Conservation (phyloP, 1,139 yeast genomes). For the Meyerozyma athensensis region DNA sequence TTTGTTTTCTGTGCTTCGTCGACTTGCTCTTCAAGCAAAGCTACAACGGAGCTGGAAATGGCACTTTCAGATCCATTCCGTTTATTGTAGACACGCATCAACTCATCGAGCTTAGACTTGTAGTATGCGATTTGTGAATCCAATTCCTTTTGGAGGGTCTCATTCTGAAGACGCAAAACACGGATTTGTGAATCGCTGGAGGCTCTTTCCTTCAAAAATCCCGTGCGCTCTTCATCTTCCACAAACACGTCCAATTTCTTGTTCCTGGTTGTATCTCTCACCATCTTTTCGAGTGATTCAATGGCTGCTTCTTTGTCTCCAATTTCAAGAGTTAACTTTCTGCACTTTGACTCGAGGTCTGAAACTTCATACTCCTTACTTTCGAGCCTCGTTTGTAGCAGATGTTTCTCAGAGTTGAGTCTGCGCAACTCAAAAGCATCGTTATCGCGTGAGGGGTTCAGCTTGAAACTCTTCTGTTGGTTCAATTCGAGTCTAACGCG, state of each 20-base stretch:
- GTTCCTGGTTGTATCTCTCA: slow-evolving; percentile 22
- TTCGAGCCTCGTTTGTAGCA: slow-evolving; percentile 8
- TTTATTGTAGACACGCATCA: slow-evolving; percentile 6
- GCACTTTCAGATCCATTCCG: slow-evolving; percentile 5
- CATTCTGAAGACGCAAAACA: slow-evolving; percentile 31
- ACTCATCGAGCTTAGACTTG: slow-evolving; percentile 19
- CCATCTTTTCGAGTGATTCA: slow-evolving; percentile 23
- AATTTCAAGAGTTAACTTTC: slow-evolving; percentile 21
- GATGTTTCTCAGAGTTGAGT: slow-evolving; percentile 6
- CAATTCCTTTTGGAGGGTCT: slow-evolving; percentile 26
- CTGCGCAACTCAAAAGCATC: neutral
- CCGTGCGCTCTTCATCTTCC: slow-evolving; percentile 31
- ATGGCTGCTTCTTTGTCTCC: slow-evolving; percentile 30
- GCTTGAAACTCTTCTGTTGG: neutral
- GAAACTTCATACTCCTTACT: slow-evolving; percentile 7
- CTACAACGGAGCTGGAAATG: slow-evolving; percentile 16
- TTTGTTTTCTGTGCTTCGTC: slow-evolving; percentile 25
- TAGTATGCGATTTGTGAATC: slow-evolving; percentile 27
- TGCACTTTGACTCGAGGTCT: slow-evolving; percentile 16
- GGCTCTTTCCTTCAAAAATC: slow-evolving; percentile 25
- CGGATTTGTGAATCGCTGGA: slow-evolving; percentile 32
- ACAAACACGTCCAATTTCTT: slow-evolving; percentile 16
- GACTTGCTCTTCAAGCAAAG: slow-evolving; percentile 31
- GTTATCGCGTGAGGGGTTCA: neutral
- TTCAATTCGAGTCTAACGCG: slow-evolving; percentile 5